Evolutionary conservation across 2,329 filamentous ascomycete genomes (phyloP).

Genomic region (Aschersonia sp.): DNA sequence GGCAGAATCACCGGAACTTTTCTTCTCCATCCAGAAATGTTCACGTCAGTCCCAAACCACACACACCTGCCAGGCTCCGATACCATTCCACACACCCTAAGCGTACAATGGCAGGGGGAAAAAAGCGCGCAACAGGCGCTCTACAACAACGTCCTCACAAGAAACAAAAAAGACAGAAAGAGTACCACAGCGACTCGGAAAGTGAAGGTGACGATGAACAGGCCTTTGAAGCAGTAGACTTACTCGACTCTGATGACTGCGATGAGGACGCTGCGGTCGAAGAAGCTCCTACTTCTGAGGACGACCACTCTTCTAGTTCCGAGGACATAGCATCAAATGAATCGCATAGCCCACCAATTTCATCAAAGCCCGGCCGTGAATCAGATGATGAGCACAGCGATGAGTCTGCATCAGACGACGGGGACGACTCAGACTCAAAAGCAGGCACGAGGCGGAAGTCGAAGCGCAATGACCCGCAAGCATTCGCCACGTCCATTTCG

Average conservation of each 20-base stretch:
- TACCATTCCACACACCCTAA: neutral
- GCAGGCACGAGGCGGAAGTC: conserved; percentile 33
- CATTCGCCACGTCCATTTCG: conserved; percentile 84
- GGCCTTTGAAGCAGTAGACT: conserved; percentile 34
- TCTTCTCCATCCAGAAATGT: neutral
- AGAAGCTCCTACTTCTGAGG: conserved; percentile 26
- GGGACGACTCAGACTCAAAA: conserved; percentile 11
- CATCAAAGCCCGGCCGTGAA: neutral
- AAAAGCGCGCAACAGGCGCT: conserved; percentile 17
- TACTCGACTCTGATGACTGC: conserved; percentile 43
- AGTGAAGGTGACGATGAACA: conserved; percentile 19
- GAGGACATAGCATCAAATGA: neutral
- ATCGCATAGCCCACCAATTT: neutral
- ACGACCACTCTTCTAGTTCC: conserved; percentile 8
- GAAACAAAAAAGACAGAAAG: conserved; percentile 32
- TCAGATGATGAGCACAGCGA: conserved; percentile 1
- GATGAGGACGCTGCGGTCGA: conserved; percentile 38
- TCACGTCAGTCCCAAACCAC: neutral
- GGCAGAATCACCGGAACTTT: conserved; percentile 8
- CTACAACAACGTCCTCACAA: conserved; percentile 29
- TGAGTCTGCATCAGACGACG: conserved; percentile 17
- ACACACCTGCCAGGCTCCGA: conserved; percentile 1
- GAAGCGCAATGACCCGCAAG: conserved; percentile 84
- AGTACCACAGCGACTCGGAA: conserved; percentile 40
- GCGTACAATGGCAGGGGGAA: conserved; percentile 18